Conservation (phyloP, 768 basidiomycete genomes). For the Collybia sp. region DNA sequence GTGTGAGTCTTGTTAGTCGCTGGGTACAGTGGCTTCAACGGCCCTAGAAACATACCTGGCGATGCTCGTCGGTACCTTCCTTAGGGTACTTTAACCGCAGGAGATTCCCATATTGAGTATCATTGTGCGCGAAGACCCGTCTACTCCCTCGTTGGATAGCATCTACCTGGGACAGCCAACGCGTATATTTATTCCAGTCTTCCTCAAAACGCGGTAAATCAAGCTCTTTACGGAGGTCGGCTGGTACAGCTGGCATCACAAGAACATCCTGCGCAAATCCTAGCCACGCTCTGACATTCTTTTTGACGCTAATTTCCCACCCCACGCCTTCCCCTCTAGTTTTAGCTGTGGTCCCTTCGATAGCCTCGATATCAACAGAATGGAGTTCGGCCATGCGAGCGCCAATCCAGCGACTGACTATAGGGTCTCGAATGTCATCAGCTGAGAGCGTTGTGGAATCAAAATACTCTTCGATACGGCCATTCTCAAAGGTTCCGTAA, state of each 20-base stretch:
- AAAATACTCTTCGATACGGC: constrained; percentile 94
- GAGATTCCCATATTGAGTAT: constrained; percentile 94
- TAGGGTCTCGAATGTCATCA: constrained; percentile 70
- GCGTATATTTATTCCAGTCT: constrained; percentile 65
- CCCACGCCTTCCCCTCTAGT: constrained; percentile 37
- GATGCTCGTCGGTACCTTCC: constrained; percentile 64
- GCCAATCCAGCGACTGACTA: constrained; percentile 83
- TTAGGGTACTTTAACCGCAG: constrained; percentile 59
- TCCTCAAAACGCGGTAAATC: constrained; percentile 59
- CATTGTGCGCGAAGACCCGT: constrained; percentile 88
- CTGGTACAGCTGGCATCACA: constrained; percentile 46
- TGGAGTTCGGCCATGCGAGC: constrained; percentile 95
- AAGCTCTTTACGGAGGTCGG: constrained; percentile 44
- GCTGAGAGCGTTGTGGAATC: constrained; percentile 78
- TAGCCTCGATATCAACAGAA: constrained; percentile 73
- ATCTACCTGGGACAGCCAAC: constrained; percentile 64
- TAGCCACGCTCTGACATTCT: constrained; percentile 73
- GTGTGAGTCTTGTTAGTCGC: constrained; percentile 29
- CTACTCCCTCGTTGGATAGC: constrained; percentile 52
- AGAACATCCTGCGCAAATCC: constrained; percentile 71
- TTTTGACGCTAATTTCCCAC: constrained; percentile 56
- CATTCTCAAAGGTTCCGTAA: constrained; percentile 94
- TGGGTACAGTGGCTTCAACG: constrained; percentile 2
- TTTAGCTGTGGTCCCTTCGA: constrained; percentile 42
- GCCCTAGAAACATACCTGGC: constrained; percentile 48